Conservation (phyloP, 2,329 filamentous ascomycete species). For the Pyrenophora tritici-repentis region DNA sequence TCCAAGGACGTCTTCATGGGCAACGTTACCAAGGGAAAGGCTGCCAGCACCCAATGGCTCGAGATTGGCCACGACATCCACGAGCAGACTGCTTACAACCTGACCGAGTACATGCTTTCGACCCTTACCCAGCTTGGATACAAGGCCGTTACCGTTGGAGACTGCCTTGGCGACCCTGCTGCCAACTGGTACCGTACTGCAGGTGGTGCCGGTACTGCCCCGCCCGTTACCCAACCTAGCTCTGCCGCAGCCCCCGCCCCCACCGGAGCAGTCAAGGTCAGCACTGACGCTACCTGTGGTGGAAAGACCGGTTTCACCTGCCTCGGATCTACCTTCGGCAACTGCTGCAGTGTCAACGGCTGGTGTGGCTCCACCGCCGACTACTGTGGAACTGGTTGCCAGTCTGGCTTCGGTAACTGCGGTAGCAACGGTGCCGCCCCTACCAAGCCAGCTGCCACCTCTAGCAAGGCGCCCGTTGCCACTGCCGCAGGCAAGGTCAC, state of each 20-base stretch:
- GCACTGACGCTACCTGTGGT: constrained; percentile 11
- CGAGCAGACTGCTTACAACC: constrained; percentile 51
- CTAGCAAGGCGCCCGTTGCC: no score
- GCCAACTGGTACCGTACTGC: constrained; percentile 52
- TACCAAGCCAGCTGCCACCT: not conserved
- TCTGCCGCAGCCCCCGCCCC: not conserved
- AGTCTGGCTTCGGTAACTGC: not conserved
- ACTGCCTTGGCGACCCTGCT: constrained; percentile 53
- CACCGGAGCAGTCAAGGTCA: not conserved
- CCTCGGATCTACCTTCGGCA: constrained; percentile 10
- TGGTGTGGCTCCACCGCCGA: constrained; percentile 9
- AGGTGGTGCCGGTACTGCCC: not conserved
- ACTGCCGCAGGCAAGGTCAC: not conserved
- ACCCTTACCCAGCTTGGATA: constrained; percentile 48
- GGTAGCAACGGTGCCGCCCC: not conserved
- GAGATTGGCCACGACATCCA: constrained; percentile 60
- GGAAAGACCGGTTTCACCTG: not conserved
- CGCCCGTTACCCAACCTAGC: not conserved
- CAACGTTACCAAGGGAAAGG: not conserved
- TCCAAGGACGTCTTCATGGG: constrained; percentile 48
- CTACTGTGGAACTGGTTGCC: constrained; percentile 7
- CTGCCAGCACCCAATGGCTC: constrained; percentile 48
- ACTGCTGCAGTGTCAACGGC: constrained; percentile 10
- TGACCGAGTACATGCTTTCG: constrained; percentile 53
- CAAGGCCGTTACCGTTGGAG: constrained; percentile 54